Evolutionary conservation across 169 alveolate species (phyloP).

Genomic region (Plasmodium blacklocki): DNA sequence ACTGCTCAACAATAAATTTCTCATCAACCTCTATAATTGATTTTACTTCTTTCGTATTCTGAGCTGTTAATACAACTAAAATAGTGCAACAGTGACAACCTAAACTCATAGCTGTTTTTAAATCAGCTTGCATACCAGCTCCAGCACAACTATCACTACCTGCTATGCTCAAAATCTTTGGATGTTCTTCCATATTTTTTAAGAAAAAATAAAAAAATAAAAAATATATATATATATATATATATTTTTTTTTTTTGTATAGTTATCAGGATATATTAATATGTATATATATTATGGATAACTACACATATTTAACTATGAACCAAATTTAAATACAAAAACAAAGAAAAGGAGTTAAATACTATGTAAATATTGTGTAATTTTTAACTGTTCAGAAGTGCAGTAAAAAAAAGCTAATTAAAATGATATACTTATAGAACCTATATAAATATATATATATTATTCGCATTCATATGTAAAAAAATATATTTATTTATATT

Average conservation of each 20-base stretch:
- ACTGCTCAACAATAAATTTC: slow-evolving; percentile 33
- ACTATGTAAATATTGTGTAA: no score
- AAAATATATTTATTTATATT: no score
- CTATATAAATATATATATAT: no score
- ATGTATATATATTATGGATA: no score
- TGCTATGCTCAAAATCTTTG: slow-evolving; percentile 54
- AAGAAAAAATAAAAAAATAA: slow-evolving; percentile 3
- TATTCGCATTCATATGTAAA: no score
- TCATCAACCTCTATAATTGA: slow-evolving; percentile 52
- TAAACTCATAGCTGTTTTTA: slow-evolving; percentile 59
- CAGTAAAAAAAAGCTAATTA: no score
- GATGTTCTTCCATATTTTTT: slow-evolving; percentile 15
- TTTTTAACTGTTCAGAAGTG: no score
- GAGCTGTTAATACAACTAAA: slow-evolving; percentile 53
- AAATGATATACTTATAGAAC: no score
- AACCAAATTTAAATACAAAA: no score
- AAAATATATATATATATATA: no score
- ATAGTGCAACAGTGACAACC: slow-evolving; percentile 60
- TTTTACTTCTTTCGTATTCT: slow-evolving; percentile 46
- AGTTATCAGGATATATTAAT: background rate
- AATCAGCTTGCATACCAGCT: slow-evolving; percentile 61
- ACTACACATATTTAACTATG: no score
- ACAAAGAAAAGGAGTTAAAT: no score
- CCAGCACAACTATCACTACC: slow-evolving; percentile 70
- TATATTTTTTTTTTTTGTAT: background rate